These are phyloP conservation scores for Ambrosia hybrid DNA, from an alignment of 140 eudicot species.

Conservation along the genomic window DNA sequence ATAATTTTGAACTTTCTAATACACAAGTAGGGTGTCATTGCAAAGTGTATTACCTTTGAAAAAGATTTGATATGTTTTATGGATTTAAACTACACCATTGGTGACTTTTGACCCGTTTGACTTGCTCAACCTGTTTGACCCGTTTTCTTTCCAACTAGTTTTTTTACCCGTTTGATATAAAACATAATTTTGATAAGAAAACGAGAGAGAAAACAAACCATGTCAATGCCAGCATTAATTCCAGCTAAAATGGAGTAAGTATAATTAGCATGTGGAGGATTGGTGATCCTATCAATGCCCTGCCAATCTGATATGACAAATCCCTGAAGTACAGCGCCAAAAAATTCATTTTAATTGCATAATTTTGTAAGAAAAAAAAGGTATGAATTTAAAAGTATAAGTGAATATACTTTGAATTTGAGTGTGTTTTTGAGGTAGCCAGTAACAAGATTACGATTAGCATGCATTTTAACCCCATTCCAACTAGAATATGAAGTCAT, in stretches of 20 bases:
- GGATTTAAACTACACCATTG: background rate
- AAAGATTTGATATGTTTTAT: too few relatives aligned
- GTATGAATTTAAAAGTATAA: slow-evolving; percentile 3
- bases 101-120: background rate
- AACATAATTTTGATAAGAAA: background rate
- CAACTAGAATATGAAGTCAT: slow-evolving; percentile 77
- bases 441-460: slow-evolving; percentile 54
- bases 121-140: background rate
- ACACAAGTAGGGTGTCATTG: too few relatives aligned
- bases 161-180: background rate
- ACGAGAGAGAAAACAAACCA: slow-evolving; percentile 40
- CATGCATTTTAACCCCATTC: slow-evolving; percentile 77
- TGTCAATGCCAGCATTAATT: slow-evolving; percentile 71
- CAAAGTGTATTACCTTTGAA: too few relatives aligned
- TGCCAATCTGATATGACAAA: slow-evolving; percentile 77
- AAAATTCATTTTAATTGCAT: background rate
- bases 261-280: slow-evolving; percentile 62
- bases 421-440: slow-evolving; percentile 48
- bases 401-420: slow-evolving; percentile 49
- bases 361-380: background rate
- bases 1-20: background rate
- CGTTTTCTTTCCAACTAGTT: background rate
- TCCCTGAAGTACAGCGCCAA: slow-evolving; percentile 42
- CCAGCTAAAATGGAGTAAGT: slow-evolving; percentile 61
- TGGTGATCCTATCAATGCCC: slow-evolving; percentile 68